Conservation (phyloP, 1,284 basidiomycete species). For the Leccinum solheimii region DNA sequence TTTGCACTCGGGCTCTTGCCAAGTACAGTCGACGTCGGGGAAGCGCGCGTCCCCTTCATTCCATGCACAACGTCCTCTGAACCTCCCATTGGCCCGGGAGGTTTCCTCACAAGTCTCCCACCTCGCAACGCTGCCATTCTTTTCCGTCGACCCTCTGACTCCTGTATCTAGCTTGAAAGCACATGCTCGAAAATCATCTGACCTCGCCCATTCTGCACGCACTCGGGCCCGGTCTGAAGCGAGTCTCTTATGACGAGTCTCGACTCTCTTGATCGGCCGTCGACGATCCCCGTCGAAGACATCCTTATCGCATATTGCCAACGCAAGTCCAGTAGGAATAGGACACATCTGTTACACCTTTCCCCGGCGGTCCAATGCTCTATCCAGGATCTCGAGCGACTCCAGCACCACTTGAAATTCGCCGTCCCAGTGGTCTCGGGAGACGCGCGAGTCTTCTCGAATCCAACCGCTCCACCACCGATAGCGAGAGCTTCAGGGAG, state of each 20-base stretch:
- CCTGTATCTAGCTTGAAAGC: constrained; percentile 1
- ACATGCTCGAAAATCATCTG: constrained; percentile 2
- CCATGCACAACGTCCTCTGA: constrained; percentile 14
- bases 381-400: constrained; percentile 28
- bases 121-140: constrained; percentile 27
- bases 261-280: constrained; percentile 27
- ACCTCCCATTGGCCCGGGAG: neutral
- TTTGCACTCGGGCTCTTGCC: constrained; percentile 1
- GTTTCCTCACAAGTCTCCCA: neutral
- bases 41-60: constrained; percentile 1
- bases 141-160: constrained; percentile 28
- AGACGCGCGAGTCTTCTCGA: constrained; percentile 32
- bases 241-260: constrained; percentile 30
- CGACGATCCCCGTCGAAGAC: constrained; percentile 24
- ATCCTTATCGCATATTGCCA: constrained; percentile 4
- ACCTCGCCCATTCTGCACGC: constrained; percentile 16
- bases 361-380: constrained; percentile 6
- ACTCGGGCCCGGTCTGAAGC: constrained; percentile 29
- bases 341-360: constrained; percentile 17
- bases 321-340: constrained; percentile 15
- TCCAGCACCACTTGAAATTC: constrained; percentile 30
- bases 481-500: constrained; percentile 14
- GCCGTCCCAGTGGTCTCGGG: constrained; percentile 34
- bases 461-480: constrained; percentile 13
- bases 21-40: neutral